Evolutionary conservation across 192 early-diverging fungal species (phyloP), one percentile per base, ranked within the genome.

Genomic region (Gigaspora rosea): DNA sequence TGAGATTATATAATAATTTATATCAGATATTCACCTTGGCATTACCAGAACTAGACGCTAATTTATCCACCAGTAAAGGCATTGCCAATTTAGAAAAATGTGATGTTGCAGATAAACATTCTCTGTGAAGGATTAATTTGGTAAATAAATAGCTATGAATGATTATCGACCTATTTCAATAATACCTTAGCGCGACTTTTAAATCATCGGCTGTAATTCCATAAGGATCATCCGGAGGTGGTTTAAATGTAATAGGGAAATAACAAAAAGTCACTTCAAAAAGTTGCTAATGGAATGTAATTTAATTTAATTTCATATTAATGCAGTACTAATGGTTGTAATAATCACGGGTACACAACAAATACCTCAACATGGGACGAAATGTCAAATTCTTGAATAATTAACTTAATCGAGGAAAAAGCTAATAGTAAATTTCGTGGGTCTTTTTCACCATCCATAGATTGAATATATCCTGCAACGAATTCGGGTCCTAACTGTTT

Each of bases 251-350:
- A 80, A 99, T 98, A 7, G 98, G 98, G 77, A 99, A 99, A 85
- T 99, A 99, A 85, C 97, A 99, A 73, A 98, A 99, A 52, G 96
- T 90, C 33, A 98, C 91, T 78, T 98, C 96, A 81, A 98, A 99
- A 56, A 99, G 79, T 78, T 96, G 95, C 86, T 94, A 75, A 20
- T 68, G 15, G 16, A 70, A 41, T 41, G 18, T 16, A 72, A 72
- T 57, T 72, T 16, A 72, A 72, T 57, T 72, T 35, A 1, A 56
- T 51, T 32, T n/a, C 41, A 71, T 32, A 66, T 41, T 41, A 41
- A 41, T 41, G 0, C 41, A 41, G 41, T 41, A 41, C 41, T 41
- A 41, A 41, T 1, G 2, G 41, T 41, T 20, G 6, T 49, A 16
- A 54, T 54, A 54, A 16, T 54, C 9, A 54, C 2, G 3, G 3